These are phyloP conservation scores for Solanum tarapatanum DNA, from an alignment of 257 asterid species.

Conservation along the genomic window DNA sequence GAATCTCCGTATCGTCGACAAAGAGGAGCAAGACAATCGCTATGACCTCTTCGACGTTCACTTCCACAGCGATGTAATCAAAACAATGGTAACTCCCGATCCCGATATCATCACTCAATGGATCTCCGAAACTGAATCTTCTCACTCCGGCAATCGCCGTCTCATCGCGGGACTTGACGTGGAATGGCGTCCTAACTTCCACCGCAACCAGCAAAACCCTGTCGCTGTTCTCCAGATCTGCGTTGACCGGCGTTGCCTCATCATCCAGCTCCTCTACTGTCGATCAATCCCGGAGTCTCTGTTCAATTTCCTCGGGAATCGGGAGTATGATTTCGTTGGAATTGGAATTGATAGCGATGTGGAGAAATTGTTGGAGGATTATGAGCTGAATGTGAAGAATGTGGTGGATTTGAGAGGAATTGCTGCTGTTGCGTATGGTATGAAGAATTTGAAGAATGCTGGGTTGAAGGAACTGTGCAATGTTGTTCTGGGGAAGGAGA, in stretches of 20 bases:
- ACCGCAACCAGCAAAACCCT: conserved; percentile 5
- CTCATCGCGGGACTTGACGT: conserved; percentile 28
- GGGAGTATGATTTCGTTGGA: conserved; percentile 10
- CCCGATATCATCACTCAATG: conserved; percentile 4
- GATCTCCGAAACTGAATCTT: conserved; percentile 2
- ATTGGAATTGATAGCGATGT: conserved; percentile 13
- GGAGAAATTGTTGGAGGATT: conserved; percentile 17
- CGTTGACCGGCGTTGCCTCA: conserved; percentile 25
- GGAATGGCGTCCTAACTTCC: conserved; percentile 26
- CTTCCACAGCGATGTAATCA: conserved; percentile 4
- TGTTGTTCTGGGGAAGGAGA: conserved; percentile 9
- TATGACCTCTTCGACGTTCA: conserved; percentile 11
- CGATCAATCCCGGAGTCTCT: background rate
- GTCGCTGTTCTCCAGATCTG: conserved; percentile 29
- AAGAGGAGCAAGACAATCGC: background rate
- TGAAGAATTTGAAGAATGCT: conserved; percentile 2
- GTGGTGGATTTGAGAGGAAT: conserved; percentile 12
- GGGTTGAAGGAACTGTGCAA: conserved; percentile 18
- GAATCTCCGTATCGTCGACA: background rate
- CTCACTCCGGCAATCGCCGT: background rate
- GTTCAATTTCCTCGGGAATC: background rate
- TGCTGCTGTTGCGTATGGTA: conserved; percentile 5
- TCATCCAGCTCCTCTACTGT: conserved; percentile 18
- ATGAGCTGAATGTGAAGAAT: conserved; percentile 6
- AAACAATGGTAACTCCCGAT: conserved; percentile 14